phyloP scores from a whole-genome alignment of 2,329 filamentous ascomycete genomes.

The Cytospora mali region DNA sequence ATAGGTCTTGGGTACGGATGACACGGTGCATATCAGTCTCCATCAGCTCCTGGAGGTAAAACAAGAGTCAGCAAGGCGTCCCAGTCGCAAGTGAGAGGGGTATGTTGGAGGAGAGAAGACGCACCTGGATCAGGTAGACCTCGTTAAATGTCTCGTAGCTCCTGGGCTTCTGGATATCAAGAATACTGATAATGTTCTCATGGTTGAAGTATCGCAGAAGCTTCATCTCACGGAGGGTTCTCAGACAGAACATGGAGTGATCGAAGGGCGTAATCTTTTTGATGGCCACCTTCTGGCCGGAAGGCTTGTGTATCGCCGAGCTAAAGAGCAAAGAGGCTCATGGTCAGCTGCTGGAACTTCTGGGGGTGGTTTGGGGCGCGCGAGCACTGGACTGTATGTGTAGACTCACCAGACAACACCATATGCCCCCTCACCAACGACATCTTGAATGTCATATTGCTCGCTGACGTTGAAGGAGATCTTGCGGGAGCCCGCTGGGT shows the following conservation, averaged over 20 bases:
- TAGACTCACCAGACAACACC: constrained; percentile 89
- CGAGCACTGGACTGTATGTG: neutral
- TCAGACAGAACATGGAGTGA: constrained; percentile 97
- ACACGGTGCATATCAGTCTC: constrained; percentile 99
- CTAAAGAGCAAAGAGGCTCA: constrained; percentile 50
- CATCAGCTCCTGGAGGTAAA: constrained; percentile 80
- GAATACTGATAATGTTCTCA: constrained; percentile 99
- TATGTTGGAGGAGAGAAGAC: constrained; percentile 32
- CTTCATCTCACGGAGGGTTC: constrained; percentile 99
- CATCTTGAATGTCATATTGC: constrained; percentile 99
- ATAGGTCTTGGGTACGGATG: constrained; percentile 96
- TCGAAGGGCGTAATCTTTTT: constrained; percentile 99
- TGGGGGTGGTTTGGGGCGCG: neutral
- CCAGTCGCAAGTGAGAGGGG: neutral
- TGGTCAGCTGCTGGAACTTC: constrained; percentile 4
- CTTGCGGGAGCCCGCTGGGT: constrained; percentile 73
- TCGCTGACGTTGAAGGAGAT: constrained; percentile 99
- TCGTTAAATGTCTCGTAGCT: constrained; percentile 96
- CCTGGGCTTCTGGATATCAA: constrained; percentile 97
- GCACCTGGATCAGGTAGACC: constrained; percentile 96
- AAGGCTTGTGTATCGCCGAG: constrained; percentile 97
- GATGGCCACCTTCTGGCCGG: constrained; percentile 97
- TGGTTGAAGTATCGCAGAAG: constrained; percentile 98
- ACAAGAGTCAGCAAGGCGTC: neutral
- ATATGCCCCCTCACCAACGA: constrained; percentile 97